Evolutionary conservation across 805 yeast species (phyloP).

Genomic region (Metschnikowia borealis): DNA sequence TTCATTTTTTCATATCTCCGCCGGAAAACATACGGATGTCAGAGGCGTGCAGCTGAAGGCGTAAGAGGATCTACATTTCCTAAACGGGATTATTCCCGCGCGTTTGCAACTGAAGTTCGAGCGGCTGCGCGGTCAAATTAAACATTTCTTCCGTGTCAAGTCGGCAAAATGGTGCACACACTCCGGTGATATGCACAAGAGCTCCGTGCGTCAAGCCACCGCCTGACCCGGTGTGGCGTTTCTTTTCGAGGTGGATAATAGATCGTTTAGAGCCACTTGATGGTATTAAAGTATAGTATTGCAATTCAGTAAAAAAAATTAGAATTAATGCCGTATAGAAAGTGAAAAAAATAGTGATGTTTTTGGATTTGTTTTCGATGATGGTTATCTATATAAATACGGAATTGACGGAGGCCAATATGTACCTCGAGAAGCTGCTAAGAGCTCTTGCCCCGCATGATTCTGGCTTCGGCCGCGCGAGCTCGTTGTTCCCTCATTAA

Average conservation of each 20-base stretch:
- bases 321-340: too few relatives aligned
- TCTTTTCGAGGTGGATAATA: too few relatives aligned
- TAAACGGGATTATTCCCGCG: background rate
- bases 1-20: background rate
- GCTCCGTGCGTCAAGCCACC: background rate
- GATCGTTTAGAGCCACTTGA: too few relatives aligned
- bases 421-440: background rate
- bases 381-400: background rate
- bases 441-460: background rate
- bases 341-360: too few relatives aligned
- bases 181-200: background rate
- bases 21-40: background rate
- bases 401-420: background rate
- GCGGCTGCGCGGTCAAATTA: background rate
- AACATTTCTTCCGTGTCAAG: background rate
- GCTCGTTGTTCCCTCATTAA: conserved; percentile 94
- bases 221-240: too few relatives aligned
- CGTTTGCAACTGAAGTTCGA: background rate
- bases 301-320: too few relatives aligned
- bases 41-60: background rate
- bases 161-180: background rate
- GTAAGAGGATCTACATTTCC: background rate
- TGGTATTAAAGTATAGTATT: too few relatives aligned
- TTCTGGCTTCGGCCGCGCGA: conserved; percentile 90
- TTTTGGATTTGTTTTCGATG: background rate